Evolutionary conservation across 805 yeast genomes (phyloP), one percentile per base, ranked within the genome.

Genomic region (Metahyphopichia silvanorum): DNA sequence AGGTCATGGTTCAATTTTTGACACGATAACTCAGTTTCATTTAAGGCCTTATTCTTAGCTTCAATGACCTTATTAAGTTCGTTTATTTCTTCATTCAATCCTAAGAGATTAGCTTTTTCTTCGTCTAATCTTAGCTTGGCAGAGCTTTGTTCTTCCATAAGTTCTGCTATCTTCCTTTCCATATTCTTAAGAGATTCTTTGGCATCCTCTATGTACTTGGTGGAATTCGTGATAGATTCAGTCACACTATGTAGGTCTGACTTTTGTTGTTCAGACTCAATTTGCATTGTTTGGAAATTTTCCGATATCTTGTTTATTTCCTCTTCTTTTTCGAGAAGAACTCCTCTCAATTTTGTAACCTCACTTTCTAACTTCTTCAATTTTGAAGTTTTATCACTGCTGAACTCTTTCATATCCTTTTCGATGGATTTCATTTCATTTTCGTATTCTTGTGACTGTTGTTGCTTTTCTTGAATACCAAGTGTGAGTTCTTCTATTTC

Each of bases 321-420:
- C 1, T 44, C 44, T 32, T 76, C 78, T 28, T 69, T 57, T 5
- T 49, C 40, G 0, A 63, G 48, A 4, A 82, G 53, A 6, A 48
- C 42, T 8, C 51, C 47, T 33, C 55, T 52, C 29, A 66, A 44
- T 19, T 38, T 27, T n/a, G 38, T 38, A 16, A 82, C 67, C 39
- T 83, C 87, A 4, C 47, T 39, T 42, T 76, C 71, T 25, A 84
- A 60, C 46, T 83, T 77, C 30, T 76, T 76, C 38, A 94, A 66
- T 54, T 91, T 94, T 1, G 82, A 74, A 1, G 89, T 86, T 45
- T 88, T 89, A 53, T 94, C 83, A 27, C 63, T 64, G 38, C 74
- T 77, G 53, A 88, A 91, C 47, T 93, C 98, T 32, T 71, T 67
- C 64, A 88, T 85, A 53, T 93, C 98, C 12, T 64, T 72, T 49